These are phyloP conservation scores for Solanum gandarillasii DNA, from an alignment of 257 asterid genomes.

Conservation along the genomic window DNA sequence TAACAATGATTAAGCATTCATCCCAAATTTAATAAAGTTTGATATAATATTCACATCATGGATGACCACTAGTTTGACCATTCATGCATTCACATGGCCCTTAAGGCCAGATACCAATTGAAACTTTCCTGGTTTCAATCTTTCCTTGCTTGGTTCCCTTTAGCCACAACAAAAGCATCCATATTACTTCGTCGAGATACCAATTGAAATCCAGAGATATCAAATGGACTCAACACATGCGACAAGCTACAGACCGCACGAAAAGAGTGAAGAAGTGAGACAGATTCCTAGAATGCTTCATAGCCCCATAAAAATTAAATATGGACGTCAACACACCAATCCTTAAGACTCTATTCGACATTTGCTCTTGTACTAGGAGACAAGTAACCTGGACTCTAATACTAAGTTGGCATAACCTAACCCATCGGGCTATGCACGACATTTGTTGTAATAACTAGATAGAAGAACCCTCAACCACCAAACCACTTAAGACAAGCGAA, in stretches of 20 bases:
- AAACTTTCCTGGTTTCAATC: neutral
- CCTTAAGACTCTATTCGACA: neutral
- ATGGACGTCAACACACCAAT: neutral
- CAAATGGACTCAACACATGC: no score
- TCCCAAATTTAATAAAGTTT: neutral
- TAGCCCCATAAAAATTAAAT: neutral
- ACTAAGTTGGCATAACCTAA: neutral
- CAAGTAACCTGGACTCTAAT: neutral
- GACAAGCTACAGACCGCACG: rapidly evolving
- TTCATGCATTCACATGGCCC: neutral
- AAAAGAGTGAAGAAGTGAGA: neutral
- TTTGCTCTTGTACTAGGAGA: neutral
- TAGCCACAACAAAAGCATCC: neutral
- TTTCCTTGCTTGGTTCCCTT: neutral
- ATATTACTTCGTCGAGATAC: no score
- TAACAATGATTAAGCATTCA: neutral
- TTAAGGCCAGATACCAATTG: neutral
- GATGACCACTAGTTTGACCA: neutral
- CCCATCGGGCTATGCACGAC: neutral
- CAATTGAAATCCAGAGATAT: neutral
- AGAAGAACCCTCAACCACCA: neutral
- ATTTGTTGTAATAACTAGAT: neutral
- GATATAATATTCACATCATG: neutral
- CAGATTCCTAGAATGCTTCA: no score
- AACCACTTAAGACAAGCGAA: no score